phyloP scores from a whole-genome alignment of 163 green algal genomes.

The Smithsoniella earleae region DNA sequence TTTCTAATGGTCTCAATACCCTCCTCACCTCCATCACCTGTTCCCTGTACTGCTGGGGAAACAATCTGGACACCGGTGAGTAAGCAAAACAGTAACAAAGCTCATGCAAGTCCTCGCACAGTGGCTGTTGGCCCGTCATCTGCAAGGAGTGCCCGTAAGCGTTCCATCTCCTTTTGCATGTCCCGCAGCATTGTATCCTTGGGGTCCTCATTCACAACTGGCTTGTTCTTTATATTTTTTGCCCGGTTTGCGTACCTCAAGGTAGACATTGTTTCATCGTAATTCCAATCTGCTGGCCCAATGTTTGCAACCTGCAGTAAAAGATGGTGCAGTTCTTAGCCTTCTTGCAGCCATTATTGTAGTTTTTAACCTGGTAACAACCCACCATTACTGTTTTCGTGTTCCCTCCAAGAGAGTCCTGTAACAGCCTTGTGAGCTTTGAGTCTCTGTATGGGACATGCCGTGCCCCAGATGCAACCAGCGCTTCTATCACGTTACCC shows the following conservation, averaged over 20 bases:
- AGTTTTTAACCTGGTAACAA: too few relatives aligned
- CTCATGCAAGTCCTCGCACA: too few relatives aligned
- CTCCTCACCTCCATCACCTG: neutral
- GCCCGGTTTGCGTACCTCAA: constrained; percentile 66
- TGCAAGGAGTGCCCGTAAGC: neutral
- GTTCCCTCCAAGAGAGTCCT: constrained; percentile 72
- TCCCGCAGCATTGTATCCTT: constrained; percentile 32
- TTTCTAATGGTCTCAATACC: neutral
- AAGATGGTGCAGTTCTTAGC: too few relatives aligned
- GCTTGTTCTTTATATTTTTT: constrained; percentile 69
- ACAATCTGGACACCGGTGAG: too few relatives aligned
- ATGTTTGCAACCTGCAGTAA: constrained; percentile 45
- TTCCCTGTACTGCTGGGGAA: neutral
- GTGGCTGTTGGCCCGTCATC: neutral
- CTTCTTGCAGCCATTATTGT: too few relatives aligned
- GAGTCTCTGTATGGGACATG: constrained; percentile 75
- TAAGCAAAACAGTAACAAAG: too few relatives aligned
- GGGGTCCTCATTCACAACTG: constrained; percentile 63
- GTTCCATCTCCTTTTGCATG: constrained; percentile 29
- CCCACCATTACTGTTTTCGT: constrained; percentile 65
- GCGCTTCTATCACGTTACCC: constrained; percentile 46
- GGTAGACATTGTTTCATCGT: constrained; percentile 47
- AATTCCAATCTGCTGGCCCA: constrained; percentile 43
- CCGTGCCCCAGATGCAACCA: constrained; percentile 37
- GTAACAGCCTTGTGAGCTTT: constrained; percentile 70